These are phyloP conservation scores for Ganoderma multipileum DNA, from an alignment of 1,284 basidiomycete species.

Conservation along the genomic window DNA sequence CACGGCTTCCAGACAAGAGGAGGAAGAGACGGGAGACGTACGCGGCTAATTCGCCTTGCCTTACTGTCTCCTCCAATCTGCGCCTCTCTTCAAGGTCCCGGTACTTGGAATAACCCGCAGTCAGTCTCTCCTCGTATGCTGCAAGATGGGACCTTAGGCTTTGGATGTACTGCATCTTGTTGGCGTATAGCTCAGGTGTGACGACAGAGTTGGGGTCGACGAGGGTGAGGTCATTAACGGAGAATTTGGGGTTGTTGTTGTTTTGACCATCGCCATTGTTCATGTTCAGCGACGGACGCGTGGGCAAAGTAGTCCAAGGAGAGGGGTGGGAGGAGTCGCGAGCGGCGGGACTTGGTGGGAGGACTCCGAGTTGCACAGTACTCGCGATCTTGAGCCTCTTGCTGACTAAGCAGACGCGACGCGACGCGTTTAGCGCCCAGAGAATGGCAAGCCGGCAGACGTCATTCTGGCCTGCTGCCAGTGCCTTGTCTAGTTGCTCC, in stretches of 20 bases:
- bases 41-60: constrained; percentile 49
- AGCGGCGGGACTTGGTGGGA: neutral
- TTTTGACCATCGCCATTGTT: constrained; percentile 26
- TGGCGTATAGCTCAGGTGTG: constrained; percentile 31
- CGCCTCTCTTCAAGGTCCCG: constrained; percentile 35
- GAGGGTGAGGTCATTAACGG: constrained; percentile 18
- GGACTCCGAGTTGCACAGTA: neutral
- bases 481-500: no score
- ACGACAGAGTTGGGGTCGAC: constrained; percentile 22
- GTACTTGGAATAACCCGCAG: constrained; percentile 42
- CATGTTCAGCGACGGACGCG: constrained; percentile 20
- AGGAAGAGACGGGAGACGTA: constrained; percentile 31
- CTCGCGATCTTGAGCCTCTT: constrained; percentile 17
- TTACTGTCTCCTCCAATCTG: constrained; percentile 38
- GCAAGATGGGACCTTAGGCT: constrained; percentile 40
- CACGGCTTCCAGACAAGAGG: neutral
- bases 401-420: constrained; percentile 28
- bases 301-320: neutral
- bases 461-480: neutral
- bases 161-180: constrained; percentile 44
- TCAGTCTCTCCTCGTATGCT: constrained; percentile 41
- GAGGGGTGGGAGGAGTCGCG: neutral
- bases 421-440: constrained; percentile 16
- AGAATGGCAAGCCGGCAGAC: neutral
- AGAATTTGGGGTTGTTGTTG: neutral